Evolutionary conservation across 192 early-diverging fungal species (phyloP).

Genomic region (Umbelopsis isabellina): DNA sequence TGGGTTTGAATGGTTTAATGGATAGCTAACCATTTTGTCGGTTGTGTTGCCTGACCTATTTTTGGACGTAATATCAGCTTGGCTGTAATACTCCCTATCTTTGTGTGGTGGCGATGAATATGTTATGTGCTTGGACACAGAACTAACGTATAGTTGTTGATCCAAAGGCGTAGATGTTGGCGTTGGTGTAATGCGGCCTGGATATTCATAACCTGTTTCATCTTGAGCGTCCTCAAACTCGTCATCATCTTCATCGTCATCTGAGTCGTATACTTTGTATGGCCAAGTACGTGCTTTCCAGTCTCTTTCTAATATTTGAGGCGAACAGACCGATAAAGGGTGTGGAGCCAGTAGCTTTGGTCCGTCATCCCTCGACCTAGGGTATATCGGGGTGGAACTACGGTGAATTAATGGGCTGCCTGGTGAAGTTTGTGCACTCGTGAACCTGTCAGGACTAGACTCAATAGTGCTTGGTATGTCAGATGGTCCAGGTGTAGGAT

Average conservation of each 20-base stretch:
- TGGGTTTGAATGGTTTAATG: slow-evolving; percentile 19
- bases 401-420: too few relatives aligned
- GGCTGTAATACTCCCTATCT: not conserved
- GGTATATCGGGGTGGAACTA: too few relatives aligned
- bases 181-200: not conserved
- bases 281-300: slow-evolving; percentile 9
- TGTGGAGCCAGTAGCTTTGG: not conserved
- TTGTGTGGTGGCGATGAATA: not conserved
- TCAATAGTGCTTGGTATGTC: too few relatives aligned
- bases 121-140: not conserved
- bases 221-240: not conserved
- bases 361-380: too few relatives aligned
- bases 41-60: slow-evolving; percentile 21
- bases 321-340: not conserved
- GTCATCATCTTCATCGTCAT: slow-evolving; percentile 1
- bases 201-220: not conserved
- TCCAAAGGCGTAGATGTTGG: not conserved
- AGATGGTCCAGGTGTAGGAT: too few relatives aligned
- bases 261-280: not conserved
- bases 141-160: not conserved
- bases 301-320: not conserved
- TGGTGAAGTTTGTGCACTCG: too few relatives aligned
- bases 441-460: too few relatives aligned
- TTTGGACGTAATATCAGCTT: slow-evolving; percentile 13
- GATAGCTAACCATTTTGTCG: slow-evolving; percentile 8